Evolutionary conservation across 2,329 filamentous ascomycete genomes (phyloP), one percentile per base, ranked within the genome.

Genomic region (Hypoxylon sp.): DNA sequence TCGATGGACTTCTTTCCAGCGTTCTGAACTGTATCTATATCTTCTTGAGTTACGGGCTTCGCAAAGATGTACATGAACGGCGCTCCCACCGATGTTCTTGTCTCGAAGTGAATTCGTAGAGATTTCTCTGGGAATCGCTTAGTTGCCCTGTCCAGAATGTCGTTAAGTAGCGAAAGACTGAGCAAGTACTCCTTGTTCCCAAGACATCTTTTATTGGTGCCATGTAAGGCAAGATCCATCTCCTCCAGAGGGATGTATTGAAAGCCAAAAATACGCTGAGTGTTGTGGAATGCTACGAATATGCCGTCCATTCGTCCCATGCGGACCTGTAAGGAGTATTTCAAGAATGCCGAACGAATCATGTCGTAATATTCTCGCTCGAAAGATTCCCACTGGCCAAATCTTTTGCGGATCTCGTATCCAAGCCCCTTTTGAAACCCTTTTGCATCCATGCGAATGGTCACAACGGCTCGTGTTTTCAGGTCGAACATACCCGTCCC

Each of bases 281-380:
- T 92, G 75, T 99, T 99, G 81, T 99, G 95, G 75, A 89, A 99
- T 2, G 95, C 95, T 20, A 98, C 91, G 74, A 98, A 99, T 51
- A 98, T 97, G 56, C 95, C 95, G 74, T 99, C 94, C 96, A 99
- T 99, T 51, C 94, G 89, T 17, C 96, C 95, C 87, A 99, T 96
- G 46, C 95, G 91, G 26, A 94, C 96, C 78, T 99, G 95, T 28
- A 99, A 83, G 8, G 94, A 97, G 77, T 99, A 99, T 74, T 99
- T 99, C 57, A 99, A 82, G 79, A 99, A 94, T 0, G 94, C 95
- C 1, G 94, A 87, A 55, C 96, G 87, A 62, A 97, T 94, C 93
- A 99, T 96, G 77, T 99, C 95, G 76, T 90, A 97, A 76, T 95
- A 97, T 73, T 99, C 96, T 61, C 94, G 89, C 79, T 99, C 95